Conservation (phyloP, 257 asterid species). For the Rehmannia glutinosa region DNA sequence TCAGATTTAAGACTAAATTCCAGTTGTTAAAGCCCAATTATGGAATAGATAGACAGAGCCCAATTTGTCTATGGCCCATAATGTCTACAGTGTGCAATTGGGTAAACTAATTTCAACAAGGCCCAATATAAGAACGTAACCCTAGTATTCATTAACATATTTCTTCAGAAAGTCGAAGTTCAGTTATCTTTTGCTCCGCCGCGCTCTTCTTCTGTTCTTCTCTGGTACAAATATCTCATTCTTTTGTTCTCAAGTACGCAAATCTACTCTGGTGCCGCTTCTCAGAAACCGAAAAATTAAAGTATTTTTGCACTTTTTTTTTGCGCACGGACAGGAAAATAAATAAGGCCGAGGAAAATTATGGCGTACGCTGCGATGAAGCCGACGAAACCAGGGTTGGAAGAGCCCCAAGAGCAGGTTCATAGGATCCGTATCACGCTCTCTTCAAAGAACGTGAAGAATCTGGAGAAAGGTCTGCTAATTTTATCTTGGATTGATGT, state of each 20-base stretch:
- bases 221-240: neutral
- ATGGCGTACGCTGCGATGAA: slow-evolving; percentile 64
- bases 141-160: neutral
- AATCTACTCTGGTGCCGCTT: neutral
- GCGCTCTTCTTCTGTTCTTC: neutral
- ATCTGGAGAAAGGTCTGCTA: slow-evolving; percentile 54
- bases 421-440: slow-evolving; percentile 62
- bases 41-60: too few relatives aligned
- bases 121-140: too few relatives aligned
- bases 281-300: neutral
- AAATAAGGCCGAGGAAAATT: neutral
- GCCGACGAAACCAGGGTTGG: slow-evolving; percentile 50
- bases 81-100: too few relatives aligned
- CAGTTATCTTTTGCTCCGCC: neutral
- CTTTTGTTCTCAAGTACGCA: neutral
- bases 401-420: slow-evolving; percentile 40
- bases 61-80: too few relatives aligned
- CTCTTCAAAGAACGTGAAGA: slow-evolving; percentile 55
- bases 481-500: neutral
- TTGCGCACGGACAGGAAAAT: neutral
- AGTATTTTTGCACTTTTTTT: neutral
- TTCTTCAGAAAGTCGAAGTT: neutral
- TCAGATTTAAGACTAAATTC: too few relatives aligned
- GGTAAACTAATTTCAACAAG: too few relatives aligned
- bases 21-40: too few relatives aligned